These are phyloP conservation scores for Tagetes erecta DNA, from an alignment of 129 eudicot species.

Conservation along the genomic window DNA sequence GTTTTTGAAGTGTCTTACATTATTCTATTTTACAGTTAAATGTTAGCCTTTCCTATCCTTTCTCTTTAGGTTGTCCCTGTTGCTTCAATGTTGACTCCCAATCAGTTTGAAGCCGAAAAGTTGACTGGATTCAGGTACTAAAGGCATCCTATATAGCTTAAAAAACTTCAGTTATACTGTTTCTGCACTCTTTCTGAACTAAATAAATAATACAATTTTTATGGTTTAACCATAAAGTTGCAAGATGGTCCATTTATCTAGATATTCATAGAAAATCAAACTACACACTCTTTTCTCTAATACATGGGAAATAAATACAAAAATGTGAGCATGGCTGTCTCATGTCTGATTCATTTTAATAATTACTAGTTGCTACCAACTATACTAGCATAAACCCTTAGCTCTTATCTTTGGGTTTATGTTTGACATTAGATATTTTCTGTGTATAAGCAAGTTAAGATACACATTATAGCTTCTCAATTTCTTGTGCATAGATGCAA, in stretches of 20 bases:
- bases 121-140: constrained; percentile 76
- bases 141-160: constrained; percentile 29
- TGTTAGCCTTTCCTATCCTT: background rate
- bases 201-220: background rate
- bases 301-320: background rate
- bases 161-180: constrained; percentile 1
- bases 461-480: background rate
- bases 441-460: constrained; percentile 4
- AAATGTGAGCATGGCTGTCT: constrained; percentile 3
- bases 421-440: background rate
- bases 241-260: constrained; percentile 14
- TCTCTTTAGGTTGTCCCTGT: constrained; percentile 89
- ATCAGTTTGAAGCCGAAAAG: constrained; percentile 96
- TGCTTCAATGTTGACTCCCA: constrained; percentile 99
- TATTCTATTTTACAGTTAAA: background rate
- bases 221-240: background rate
- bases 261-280: background rate
- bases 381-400: constrained; percentile 2
- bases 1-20: background rate
- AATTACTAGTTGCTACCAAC: constrained; percentile 5
- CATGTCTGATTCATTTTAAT: background rate
- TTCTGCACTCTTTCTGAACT: constrained; percentile 6
- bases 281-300: background rate
- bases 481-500: background rate
- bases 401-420: background rate